Evolutionary conservation across 345 rosid species (phyloP).

Genomic region (Brassica nigra): DNA sequence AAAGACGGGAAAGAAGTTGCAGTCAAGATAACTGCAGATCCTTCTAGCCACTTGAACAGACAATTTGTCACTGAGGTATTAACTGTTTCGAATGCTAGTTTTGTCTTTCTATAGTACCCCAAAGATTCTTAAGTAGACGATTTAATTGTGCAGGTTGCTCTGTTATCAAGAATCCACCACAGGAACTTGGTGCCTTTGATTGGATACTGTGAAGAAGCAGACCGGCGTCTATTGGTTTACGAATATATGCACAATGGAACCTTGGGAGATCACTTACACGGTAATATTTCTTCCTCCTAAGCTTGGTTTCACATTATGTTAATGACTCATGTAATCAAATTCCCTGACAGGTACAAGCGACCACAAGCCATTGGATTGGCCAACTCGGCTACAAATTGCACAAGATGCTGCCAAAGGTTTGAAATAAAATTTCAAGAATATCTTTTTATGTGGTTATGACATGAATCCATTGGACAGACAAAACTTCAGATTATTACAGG

Average conservation of each 20-base stretch:
- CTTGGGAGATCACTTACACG: constrained; percentile 77
- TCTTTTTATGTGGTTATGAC: too few relatives aligned
- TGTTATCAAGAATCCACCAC: constrained; percentile 95
- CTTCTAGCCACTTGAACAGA: constrained; percentile 60
- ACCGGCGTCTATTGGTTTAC: constrained; percentile 70
- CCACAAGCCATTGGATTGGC: constrained; percentile 71
- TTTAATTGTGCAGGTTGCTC: constrained; percentile 63
- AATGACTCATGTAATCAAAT: constrained; percentile 2
- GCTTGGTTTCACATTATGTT: not conserved
- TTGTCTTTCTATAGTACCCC: not conserved
- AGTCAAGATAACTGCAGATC: constrained; percentile 80
- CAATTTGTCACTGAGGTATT: constrained; percentile 97
- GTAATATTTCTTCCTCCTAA: constrained; percentile 39
- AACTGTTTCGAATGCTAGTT: not conserved
- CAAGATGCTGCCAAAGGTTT: constrained; percentile 96
- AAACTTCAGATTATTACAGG: constrained; percentile 60
- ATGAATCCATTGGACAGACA: constrained; percentile 37
- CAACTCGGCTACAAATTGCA: constrained; percentile 73
- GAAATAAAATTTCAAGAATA: too few relatives aligned
- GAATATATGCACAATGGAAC: constrained; percentile 99
- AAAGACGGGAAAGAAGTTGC: constrained; percentile 95
- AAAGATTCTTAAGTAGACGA: not conserved
- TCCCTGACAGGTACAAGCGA: constrained; percentile 55
- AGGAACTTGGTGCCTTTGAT: constrained; percentile 93
- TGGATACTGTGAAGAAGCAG: constrained; percentile 90